phyloP scores from a whole-genome alignment of 805 yeast genomes.

The Suhomyces faveliae region DNA sequence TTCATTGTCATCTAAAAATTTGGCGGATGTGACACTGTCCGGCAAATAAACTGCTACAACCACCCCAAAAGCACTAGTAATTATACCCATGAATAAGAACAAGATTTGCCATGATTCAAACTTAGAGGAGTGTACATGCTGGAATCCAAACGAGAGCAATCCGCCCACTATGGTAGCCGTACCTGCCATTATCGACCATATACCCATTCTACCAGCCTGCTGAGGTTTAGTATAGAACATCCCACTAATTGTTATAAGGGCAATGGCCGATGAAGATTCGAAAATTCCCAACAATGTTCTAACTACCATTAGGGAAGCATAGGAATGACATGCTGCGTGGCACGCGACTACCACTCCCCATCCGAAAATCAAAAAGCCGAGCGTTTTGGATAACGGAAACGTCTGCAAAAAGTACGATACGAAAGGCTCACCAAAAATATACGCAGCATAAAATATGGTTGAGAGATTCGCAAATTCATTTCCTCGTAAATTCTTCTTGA shows the following conservation, averaged over 20 bases:
- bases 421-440: slow-evolving; percentile 55
- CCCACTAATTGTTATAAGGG: slow-evolving; percentile 55
- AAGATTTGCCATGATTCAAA: slow-evolving; percentile 62
- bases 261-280: slow-evolving; percentile 56
- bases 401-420: slow-evolving; percentile 42
- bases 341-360: slow-evolving; percentile 56
- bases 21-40: slow-evolving; percentile 42
- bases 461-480: slow-evolving; percentile 51
- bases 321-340: slow-evolving; percentile 50
- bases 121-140: slow-evolving; percentile 40
- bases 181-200: slow-evolving; percentile 61
- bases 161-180: slow-evolving; percentile 52
- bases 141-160: slow-evolving; percentile 47
- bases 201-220: slow-evolving; percentile 52
- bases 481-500: slow-evolving; percentile 47
- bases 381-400: slow-evolving; percentile 52
- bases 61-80: slow-evolving; percentile 52
- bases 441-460: slow-evolving; percentile 53
- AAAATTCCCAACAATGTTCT: slow-evolving; percentile 53
- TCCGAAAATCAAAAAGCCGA: slow-evolving; percentile 44
- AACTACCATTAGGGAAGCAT: slow-evolving; percentile 55
- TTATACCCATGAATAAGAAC: slow-evolving; percentile 54
- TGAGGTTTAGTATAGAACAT: slow-evolving; percentile 60
- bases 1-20: slow-evolving; percentile 41
- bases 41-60: slow-evolving; percentile 46